Evolutionary conservation across 2,329 filamentous ascomycete genomes (phyloP), one percentile per base, ranked within the genome.

Genomic region (Paecilomyces fulvus): DNA sequence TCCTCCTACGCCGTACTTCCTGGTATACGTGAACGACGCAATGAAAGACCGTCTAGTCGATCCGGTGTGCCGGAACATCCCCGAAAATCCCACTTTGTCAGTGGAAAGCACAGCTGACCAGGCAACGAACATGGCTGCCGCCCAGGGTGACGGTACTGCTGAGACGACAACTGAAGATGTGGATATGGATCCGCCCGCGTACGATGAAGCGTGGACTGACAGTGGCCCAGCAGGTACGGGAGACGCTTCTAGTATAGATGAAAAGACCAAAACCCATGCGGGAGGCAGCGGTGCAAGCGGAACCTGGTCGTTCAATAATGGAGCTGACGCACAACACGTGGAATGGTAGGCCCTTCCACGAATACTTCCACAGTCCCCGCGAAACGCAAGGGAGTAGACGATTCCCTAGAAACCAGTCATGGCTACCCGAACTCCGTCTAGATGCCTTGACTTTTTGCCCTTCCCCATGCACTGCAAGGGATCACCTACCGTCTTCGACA

Each of bases 11-110:
- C 90, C 90, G 1, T 91, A 90, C 67, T 90, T 88, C 67, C 80
- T 94, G 21, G 90, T 91, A 48, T 95, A 95, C 65, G 86, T 95
- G n/a, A 80, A 82, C 49, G 87, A 88, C 54, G 76, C 83, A 31
- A 75, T 82, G 63, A 85, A 85, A 65, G 77, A 83, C 49, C 71
- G 82, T 12, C 68, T 84, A 20, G 82, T 84, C 3, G 75, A 85
- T 58, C 80, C 82, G 2, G 78, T 85, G n/a, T 76, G 72, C 61
- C 73, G 80, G 52, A 71, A 80, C n/a, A 63, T 75, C 33, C 49
- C 62, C 17, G 64, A 69, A 28, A 25, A 48, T 7, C 54, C 60
- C 10, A 12, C 17, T 61, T 8, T 23, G 14, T 17, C 48, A 12
- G 12, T 31, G 20, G 21, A 28, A 20, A 21, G 17, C 49, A 8